These are phyloP conservation scores for Sphenostylis stenocarpa DNA, from an alignment of 306 rosid species.

Conservation along the genomic window DNA sequence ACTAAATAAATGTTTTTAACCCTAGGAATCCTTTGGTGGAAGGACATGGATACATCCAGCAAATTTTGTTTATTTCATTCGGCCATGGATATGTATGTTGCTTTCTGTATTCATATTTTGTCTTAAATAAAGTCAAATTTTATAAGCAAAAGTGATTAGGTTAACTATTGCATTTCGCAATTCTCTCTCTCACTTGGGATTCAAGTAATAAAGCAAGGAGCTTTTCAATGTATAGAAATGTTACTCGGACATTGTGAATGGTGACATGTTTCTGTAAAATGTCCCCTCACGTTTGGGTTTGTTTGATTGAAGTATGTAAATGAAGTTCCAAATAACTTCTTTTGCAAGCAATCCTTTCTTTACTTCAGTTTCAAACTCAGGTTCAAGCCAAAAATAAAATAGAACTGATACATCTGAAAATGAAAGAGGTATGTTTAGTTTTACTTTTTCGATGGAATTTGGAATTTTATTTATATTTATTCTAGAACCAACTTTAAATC, in stretches of 20 bases:
- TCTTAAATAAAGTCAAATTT: slow-evolving; percentile 34
- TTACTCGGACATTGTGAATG: too few relatives aligned
- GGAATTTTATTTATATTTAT: too few relatives aligned
- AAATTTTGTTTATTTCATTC: slow-evolving; percentile 44
- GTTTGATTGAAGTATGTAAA: neutral
- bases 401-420: neutral
- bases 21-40: slow-evolving; percentile 28
- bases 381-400: too few relatives aligned
- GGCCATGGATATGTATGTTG: slow-evolving; percentile 24
- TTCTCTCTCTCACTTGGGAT: too few relatives aligned
- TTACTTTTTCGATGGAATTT: too few relatives aligned
- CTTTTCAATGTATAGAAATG: too few relatives aligned
- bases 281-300: neutral
- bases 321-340: too few relatives aligned
- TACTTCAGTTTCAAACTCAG: too few relatives aligned
- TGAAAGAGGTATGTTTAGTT: too few relatives aligned
- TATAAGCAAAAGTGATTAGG: neutral
- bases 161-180: neutral
- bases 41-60: slow-evolving; percentile 37
- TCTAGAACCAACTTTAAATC: too few relatives aligned
- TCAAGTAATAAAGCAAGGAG: too few relatives aligned
- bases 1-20: slow-evolving; percentile 28
- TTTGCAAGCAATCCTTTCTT: too few relatives aligned
- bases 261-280: neutral
- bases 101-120: slow-evolving; percentile 28